These are phyloP conservation scores for Populus alba DNA, from an alignment of 345 rosid species.

Conservation along the genomic window DNA sequence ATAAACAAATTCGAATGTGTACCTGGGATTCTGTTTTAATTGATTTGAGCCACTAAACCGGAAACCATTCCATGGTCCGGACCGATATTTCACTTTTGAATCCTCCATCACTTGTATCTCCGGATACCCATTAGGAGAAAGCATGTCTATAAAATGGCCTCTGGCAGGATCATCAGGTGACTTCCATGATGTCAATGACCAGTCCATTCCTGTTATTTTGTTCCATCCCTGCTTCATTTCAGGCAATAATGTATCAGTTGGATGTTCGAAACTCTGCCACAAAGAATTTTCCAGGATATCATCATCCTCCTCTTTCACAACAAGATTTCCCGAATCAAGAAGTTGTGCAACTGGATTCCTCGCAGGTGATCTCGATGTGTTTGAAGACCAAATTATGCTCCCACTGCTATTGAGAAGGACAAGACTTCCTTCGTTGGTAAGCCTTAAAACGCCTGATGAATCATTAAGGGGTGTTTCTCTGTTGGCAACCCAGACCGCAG, in stretches of 20 bases:
- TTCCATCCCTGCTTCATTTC: too few relatives aligned
- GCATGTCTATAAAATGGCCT: conserved; percentile 18
- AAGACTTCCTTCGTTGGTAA: background rate
- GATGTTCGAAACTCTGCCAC: too few relatives aligned
- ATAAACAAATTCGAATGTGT: background rate
- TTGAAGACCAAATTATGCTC: background rate
- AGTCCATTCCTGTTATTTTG: background rate
- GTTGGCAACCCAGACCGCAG: background rate
- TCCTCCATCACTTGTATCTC: background rate
- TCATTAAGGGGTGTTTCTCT: background rate
- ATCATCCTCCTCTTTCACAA: background rate
- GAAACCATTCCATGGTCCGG: too few relatives aligned
- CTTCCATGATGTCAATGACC: conserved; percentile 39
- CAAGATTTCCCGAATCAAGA: background rate
- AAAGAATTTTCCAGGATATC: background rate
- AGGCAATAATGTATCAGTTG: too few relatives aligned
- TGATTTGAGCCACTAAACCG: too few relatives aligned
- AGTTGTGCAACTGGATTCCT: background rate
- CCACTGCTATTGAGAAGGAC: background rate
- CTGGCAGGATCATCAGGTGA: conserved; percentile 31
- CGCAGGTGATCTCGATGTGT: background rate
- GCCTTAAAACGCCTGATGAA: background rate
- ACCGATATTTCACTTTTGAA: too few relatives aligned
- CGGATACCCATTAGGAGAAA: conserved; percentile 27
- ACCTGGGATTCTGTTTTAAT: too few relatives aligned